Conservation (phyloP, 768 basidiomycete genomes). For the Thelephora ganbajun region DNA sequence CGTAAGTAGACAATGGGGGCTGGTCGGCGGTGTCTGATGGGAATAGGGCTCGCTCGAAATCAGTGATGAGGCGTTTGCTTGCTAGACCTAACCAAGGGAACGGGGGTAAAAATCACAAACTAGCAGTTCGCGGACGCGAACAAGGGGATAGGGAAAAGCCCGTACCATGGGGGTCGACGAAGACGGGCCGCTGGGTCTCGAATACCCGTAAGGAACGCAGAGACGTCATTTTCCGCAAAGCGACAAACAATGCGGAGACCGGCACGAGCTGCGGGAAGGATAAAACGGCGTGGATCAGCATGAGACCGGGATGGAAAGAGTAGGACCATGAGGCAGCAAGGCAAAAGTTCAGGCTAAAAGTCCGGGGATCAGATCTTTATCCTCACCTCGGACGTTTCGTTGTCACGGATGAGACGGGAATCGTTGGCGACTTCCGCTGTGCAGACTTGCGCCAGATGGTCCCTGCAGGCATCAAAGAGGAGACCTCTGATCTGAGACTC, state of each 20-base stretch:
- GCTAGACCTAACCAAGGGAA: background rate
- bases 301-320: background rate
- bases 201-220: conserved; percentile 22
- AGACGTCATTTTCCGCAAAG: conserved; percentile 15
- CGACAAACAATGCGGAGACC: conserved; percentile 19
- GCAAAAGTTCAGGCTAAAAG: no score
- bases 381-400: conserved; percentile 7
- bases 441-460: conserved; percentile 13
- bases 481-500: conserved; percentile 22
- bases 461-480: conserved; percentile 10
- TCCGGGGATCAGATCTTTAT: background rate
- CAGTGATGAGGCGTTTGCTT: conserved; percentile 6
- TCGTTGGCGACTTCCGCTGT: conserved; percentile 28
- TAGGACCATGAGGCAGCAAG: no score
- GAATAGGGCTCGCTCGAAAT: conserved; percentile 26
- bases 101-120: background rate
- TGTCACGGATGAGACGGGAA: conserved; percentile 16
- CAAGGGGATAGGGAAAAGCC: conserved; percentile 2
- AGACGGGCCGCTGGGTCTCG: conserved; percentile 15
- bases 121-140: conserved; percentile 3
- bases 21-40: conserved; percentile 10
- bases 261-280: conserved; percentile 9
- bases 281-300: background rate
- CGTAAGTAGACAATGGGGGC: conserved; percentile 15
- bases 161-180: conserved; percentile 8